Evolutionary conservation across 768 basidiomycete genomes (phyloP), one percentile per base, ranked within the genome.

Genomic region (Sporobolomyces pararoseus): DNA sequence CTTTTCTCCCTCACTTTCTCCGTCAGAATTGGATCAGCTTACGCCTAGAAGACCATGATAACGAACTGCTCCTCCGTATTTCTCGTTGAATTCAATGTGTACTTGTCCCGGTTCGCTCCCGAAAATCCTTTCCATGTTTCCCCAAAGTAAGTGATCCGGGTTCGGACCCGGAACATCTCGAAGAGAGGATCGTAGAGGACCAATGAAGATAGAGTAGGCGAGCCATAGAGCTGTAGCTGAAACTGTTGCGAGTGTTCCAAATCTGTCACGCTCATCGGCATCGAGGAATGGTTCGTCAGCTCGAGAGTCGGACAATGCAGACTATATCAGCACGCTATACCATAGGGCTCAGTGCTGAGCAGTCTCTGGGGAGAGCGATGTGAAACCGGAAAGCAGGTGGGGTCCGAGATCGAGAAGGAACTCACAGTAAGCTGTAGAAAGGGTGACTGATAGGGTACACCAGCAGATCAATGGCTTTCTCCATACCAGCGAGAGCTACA

Each of bases 21-120:
- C n/a, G n/a, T n/a, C n/a, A 9, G 39, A 42, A 17, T 17, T 25
- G 1, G 35, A 51, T 12, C 4, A 17, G 57, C 81, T 60, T 75
- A 87, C 86, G 44, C 86, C 85, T 37, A 85, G 83, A 35, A 84
- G 84, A 21, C 86, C 85, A 9, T 81, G 81, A 71, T 87, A 86
- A 61, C 80, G 82, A 46, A 86, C 81, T 10, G 86, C 80, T 37
- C 82, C 84, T 23, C 86, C 86, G 63, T 82, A 87, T 61, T 79
- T 75, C 34, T 76, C 78, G 63, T 85, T 84, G 86, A 86, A 87
- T 23, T 81, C 77, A 27, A 81, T 66, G 76, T 87, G 86, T 19
- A 81, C 80, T 13, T 79, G 78, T 19, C 86, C 86, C 44, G 86
- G 86, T 21, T 57, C 53, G 27, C 52, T 54, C 0, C 6, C n/a